A percentile compares a stretch with the other conserved stretches of the same genome.
These are phyloP conservation scores for Tremellales sp. DNA, from an alignment of 1,284 basidiomycete genomes.

Conservation along the genomic window DNA sequence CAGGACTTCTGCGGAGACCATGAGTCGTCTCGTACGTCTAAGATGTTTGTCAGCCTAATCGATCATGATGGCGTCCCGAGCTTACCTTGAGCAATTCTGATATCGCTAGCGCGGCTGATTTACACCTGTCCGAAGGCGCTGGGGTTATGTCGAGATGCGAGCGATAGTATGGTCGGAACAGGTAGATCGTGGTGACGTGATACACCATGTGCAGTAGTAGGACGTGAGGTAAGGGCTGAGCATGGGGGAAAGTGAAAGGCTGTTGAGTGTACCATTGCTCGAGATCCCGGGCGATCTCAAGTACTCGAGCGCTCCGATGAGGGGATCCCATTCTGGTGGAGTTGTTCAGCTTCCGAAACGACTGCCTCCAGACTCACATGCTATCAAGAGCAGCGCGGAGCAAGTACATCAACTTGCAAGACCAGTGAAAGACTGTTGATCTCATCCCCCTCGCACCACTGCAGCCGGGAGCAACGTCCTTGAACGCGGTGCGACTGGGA, in stretches of 20 bases:
- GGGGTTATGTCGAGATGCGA: not conserved
- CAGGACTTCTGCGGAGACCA: too few species aligned
- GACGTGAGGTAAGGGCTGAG: conserved; percentile 10
- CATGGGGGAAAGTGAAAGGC: conserved; percentile 2
- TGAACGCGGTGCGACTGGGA: not conserved
- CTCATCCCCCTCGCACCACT: conserved; percentile 5
- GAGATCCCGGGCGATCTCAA: conserved; percentile 1
- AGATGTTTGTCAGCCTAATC: too few species aligned
- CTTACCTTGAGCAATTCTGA: conserved; percentile 3
- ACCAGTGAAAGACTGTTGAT: conserved; percentile 13
- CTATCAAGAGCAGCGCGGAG: conserved; percentile 6
- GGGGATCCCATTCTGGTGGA: not conserved
- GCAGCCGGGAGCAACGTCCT: not conserved
- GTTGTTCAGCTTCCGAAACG: not conserved
- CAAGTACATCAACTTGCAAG: conserved; percentile 3
- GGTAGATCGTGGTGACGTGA: conserved; percentile 6
- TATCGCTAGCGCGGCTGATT: conserved; percentile 1
- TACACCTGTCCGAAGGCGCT: conserved; percentile 5
- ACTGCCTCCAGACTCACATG: conserved; percentile 2
- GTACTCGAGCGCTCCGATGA: not conserved
- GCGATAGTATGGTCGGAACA: conserved; percentile 13
- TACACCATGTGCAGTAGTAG: conserved; percentile 11
- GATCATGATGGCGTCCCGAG: too few species aligned
- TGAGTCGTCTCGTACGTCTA: too few species aligned
- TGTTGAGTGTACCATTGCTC: conserved; percentile 3